phyloP scores from a whole-genome alignment of 2,329 filamentous ascomycete genomes.

The Penicillium sp. region DNA sequence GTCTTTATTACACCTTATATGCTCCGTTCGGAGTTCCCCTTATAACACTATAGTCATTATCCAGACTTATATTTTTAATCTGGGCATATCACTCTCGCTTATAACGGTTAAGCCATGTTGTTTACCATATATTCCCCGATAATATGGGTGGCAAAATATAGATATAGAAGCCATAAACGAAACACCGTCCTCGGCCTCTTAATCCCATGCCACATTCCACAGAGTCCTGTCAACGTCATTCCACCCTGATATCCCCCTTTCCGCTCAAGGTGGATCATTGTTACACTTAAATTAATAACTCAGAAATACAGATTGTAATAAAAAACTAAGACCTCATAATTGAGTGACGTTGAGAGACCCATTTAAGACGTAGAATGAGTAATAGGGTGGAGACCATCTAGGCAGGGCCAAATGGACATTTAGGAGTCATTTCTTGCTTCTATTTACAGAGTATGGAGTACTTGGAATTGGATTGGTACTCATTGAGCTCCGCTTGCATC shows the following conservation, averaged over 20 bases:
- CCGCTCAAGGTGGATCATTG: background rate
- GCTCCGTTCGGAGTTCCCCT: background rate
- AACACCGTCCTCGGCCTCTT: background rate
- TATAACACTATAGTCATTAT: background rate
- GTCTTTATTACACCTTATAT: background rate
- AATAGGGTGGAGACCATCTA: slow-evolving; percentile 4
- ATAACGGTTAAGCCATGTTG: background rate
- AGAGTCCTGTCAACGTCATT: slow-evolving; percentile 6
- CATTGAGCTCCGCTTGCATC: slow-evolving; percentile 6
- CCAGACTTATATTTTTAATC: background rate
- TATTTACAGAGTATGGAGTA: slow-evolving; percentile 2
- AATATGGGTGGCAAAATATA: background rate
- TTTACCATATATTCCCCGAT: background rate
- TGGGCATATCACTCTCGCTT: background rate
- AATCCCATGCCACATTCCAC: slow-evolving; percentile 6
- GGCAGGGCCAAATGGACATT: background rate
- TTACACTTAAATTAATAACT: slow-evolving; percentile 3
- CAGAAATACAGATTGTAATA: background rate
- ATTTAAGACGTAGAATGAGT: slow-evolving; percentile 5
- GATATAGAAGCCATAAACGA: background rate
- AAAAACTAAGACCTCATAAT: background rate
- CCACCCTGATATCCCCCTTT: background rate
- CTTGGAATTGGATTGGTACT: background rate
- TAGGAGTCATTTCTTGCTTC: background rate
- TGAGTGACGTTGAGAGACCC: slow-evolving; percentile 6